Base-by-base conservation (phyloP, 495 filamentous ascomycete species). In the Aspergillus haitiensis region DNA sequence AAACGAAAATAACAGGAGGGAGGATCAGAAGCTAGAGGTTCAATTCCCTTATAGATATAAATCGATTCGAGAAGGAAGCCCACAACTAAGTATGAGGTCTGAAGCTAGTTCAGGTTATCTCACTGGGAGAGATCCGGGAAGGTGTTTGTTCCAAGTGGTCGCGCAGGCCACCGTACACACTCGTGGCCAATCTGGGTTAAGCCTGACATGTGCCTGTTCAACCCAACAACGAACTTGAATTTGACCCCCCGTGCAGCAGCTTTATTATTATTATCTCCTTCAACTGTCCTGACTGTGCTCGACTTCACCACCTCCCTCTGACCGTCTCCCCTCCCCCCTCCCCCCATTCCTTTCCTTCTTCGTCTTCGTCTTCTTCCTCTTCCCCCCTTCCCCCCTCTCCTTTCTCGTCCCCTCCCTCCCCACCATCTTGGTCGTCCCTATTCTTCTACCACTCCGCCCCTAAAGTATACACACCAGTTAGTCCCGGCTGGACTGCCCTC, bases 191-290 rank as follows among this genome's bases (percentile, higher is more conserved):
- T 64, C 62, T 56, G 59, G 61, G 61, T 60, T 63, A 63, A 61
- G 66, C 49, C 61, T 66, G 66, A 66, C 66, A 68, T 65, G 65
- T 68, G 66, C 66, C 66, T 67, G 59, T 59, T 60, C 61, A 45
- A 68, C 63, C 63, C 59, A 60, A 66, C 55, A 59, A 59, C 56
- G 55, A 57, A 40, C 50, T 59, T 54, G 49, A 59, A 44, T 59
- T 59, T 40, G 34, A 53, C 57, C 63, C 58, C 21, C 62, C 62
- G 58, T 65, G 56, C 62, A 5, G 31, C 36, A 37, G 44, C 49
- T 42, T 55, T 53, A 31, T 55, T 59, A 15, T 42, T 57, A 47
- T 56, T 42, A 55, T 32, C 47, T 50, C 16, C 51, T 33, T 46
- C 27, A 31, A 39, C 21, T 27, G 21, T 27, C 21, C 21, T 27